Evolutionary conservation across 2,329 filamentous ascomycete species (phyloP), one percentile per base, ranked within the genome.

Genomic region (Metarhizium brunneum): DNA sequence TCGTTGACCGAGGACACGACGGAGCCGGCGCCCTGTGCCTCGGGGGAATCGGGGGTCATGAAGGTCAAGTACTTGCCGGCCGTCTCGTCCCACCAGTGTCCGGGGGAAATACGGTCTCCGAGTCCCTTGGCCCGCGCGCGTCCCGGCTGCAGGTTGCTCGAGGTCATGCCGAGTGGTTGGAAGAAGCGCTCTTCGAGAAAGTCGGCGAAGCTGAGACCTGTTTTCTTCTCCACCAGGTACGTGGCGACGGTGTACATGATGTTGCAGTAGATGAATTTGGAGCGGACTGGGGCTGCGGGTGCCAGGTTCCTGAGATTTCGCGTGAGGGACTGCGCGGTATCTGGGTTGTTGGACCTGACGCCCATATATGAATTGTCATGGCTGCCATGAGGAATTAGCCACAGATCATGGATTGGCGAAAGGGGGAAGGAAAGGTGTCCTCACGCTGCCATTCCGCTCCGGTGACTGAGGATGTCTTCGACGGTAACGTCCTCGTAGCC

Each of bases 11-110:
- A 68, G 1, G 66, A 60, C 10, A 68, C 53, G 5, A 69, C 56
- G 1, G 63, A 67, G 2, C 67, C 66, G 0, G 67, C 67, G 0
- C 67, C 67, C 49, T 69, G 62, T 1, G 58, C 63, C 52, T 69
- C 67, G 0, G 62, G 63, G 4, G 57, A 58, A 25, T 65, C 54
- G 1, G 32, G 51, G 16, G 49, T 50, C 25, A 54, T n/a, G 32
- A 59, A 47, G 4, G 25, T 36, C 13, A 42, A 13, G 47, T 59
- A 60, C 11, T 54, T n/a, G 2, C 49, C 18, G 2, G 30, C n/a
- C 14, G 50, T 45, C 6, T 56, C 52, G 11, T 61, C 57, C 62
- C 63, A 64, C n/a, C 35, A 50, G 48, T 64, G 56, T 6, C 62
- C 63, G 2, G 47, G 51, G 13, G 59, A 57, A 16, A 67, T 58